phyloP scores from a whole-genome alignment of 345 rosid genomes.

The Salix udensis region DNA sequence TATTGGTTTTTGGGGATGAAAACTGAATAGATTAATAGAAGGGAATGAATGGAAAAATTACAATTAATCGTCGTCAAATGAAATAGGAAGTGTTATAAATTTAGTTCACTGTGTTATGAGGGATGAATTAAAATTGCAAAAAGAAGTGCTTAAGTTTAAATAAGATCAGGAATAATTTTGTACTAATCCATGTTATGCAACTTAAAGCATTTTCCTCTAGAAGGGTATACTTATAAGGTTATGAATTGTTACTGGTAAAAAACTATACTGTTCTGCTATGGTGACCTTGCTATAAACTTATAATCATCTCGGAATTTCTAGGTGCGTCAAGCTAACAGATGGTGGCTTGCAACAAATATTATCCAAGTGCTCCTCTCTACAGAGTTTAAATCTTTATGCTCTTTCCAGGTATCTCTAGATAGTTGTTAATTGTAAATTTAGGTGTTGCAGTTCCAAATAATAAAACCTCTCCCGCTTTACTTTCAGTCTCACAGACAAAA shows the following conservation, averaged over 20 bases:
- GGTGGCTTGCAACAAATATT: slow-evolving; percentile 64
- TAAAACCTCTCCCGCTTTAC: slow-evolving; percentile 17
- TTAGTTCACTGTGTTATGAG: neutral
- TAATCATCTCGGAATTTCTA: slow-evolving; percentile 23
- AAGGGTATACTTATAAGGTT: neutral
- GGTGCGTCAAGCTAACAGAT: slow-evolving; percentile 85
- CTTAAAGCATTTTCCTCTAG: neutral
- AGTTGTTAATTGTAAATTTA: slow-evolving; percentile 4
- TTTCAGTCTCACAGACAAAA: slow-evolving; percentile 69
- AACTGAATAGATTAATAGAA: too few relatives aligned
- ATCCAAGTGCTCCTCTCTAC: slow-evolving; percentile 57
- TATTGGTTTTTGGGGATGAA: too few relatives aligned
- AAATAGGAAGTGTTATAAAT: too few relatives aligned
- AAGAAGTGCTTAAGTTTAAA: neutral
- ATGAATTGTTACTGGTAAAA: neutral
- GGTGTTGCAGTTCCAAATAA: slow-evolving; percentile 3
- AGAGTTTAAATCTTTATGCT: slow-evolving; percentile 79
- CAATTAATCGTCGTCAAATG: too few relatives aligned
- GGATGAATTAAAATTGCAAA: neutral
- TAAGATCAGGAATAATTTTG: neutral
- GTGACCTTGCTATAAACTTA: neutral
- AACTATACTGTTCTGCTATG: neutral
- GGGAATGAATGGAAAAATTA: too few relatives aligned
- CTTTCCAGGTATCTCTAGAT: slow-evolving; percentile 54
- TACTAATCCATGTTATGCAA: neutral